phyloP scores from a whole-genome alignment of 768 basidiomycete species.

The Termitomyces sp. region DNA sequence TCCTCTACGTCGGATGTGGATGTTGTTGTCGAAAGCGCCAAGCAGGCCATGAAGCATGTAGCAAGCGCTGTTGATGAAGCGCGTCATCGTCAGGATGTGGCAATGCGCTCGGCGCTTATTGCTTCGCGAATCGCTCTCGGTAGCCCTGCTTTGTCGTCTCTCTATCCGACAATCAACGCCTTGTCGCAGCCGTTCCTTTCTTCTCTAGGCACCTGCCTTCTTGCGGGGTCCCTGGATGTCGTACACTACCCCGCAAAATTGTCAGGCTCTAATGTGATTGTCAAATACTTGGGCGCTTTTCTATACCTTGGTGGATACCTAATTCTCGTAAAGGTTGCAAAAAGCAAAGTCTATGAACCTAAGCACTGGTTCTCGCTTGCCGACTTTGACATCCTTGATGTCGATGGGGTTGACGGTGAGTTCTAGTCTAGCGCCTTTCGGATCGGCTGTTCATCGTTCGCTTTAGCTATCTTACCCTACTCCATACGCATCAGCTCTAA shows the following conservation, averaged over 20 bases:
- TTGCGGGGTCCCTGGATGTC: conserved; percentile 87
- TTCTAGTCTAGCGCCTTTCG: conserved; percentile 7
- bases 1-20: conserved; percentile 23
- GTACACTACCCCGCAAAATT: conserved; percentile 56
- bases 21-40: conserved; percentile 44
- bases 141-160: conserved; percentile 20
- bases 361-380: conserved; percentile 83
- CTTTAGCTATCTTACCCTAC: conserved; percentile 70
- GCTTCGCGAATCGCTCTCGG: conserved; percentile 54
- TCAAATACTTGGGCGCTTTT: conserved; percentile 89
- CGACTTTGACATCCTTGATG: conserved; percentile 66
- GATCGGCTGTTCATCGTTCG: background rate
- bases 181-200: conserved; percentile 55
- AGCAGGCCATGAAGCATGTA: conserved; percentile 70
- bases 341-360: conserved; percentile 78
- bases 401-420: conserved; percentile 72
- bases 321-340: conserved; percentile 80
- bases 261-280: conserved; percentile 49
- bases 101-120: conserved; percentile 63
- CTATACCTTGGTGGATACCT: conserved; percentile 84
- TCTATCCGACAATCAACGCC: conserved; percentile 27
- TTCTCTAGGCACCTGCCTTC: conserved; percentile 71
- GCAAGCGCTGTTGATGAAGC: conserved; percentile 82
- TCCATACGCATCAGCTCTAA: conserved; percentile 70
- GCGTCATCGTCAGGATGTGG: conserved; percentile 56